These are phyloP conservation scores for Lycium barbarum DNA, from an alignment of 257 asterid genomes.

Conservation along the genomic window DNA sequence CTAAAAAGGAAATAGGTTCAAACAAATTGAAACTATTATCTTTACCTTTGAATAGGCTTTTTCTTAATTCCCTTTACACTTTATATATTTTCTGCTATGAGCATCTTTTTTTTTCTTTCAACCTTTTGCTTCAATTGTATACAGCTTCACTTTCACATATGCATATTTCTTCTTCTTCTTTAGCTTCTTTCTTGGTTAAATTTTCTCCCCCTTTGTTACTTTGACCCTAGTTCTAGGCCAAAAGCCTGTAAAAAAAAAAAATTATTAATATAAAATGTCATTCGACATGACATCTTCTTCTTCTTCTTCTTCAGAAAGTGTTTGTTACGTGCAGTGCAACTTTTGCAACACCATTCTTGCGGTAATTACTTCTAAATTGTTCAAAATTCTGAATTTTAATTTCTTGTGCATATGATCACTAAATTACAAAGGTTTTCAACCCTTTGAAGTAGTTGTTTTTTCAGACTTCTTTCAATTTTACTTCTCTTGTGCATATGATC, in stretches of 20 bases:
- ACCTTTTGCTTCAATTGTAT: slow-evolving; percentile 11
- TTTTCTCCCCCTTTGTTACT: neutral
- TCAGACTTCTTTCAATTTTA: no score
- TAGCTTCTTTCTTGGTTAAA: neutral
- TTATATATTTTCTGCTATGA: slow-evolving; percentile 20
- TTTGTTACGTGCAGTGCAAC: slow-evolving; percentile 75
- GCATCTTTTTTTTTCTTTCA: neutral
- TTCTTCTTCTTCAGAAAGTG: slow-evolving; percentile 49
- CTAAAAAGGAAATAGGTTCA: no score
- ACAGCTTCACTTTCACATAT: neutral
- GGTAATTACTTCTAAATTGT: slow-evolving; percentile 12
- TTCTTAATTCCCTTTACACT: slow-evolving; percentile 33
- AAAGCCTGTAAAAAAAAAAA: neutral
- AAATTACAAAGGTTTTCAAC: neutral
- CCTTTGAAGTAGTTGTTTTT: neutral
- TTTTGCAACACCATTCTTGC: slow-evolving; percentile 62
- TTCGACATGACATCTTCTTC: slow-evolving; percentile 42
- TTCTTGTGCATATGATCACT: neutral
- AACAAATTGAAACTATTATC: no score
- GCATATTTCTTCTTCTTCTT: neutral
- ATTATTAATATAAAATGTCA: slow-evolving; percentile 46
- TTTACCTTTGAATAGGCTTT: slow-evolving; percentile 26
- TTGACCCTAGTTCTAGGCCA: neutral
- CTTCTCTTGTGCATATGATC: neutral
- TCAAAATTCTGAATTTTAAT: neutral